Percentiles rank a stretch among this genome's conserved stretches.
These are phyloP conservation scores for Astragalus glycyphyllos DNA, from an alignment of 306 rosid genomes.

Conservation along the genomic window DNA sequence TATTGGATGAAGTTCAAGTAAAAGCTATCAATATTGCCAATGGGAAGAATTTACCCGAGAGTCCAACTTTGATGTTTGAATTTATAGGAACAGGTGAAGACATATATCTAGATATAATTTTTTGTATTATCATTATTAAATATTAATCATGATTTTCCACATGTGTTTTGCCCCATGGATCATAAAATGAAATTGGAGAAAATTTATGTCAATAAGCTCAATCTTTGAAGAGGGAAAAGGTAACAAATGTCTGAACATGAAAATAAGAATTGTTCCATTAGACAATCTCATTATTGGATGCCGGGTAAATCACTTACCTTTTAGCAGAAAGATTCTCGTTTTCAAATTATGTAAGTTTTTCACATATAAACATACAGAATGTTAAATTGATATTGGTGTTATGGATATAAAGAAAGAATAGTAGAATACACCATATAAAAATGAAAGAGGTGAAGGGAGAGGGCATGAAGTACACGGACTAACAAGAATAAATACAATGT, in stretches of 20 bases:
- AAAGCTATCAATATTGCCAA: slow-evolving; percentile 90
- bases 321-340: slow-evolving; percentile 1
- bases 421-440: background rate
- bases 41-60: slow-evolving; percentile 80
- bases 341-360: slow-evolving; percentile 26
- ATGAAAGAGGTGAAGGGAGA: background rate
- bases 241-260: slow-evolving; percentile 1
- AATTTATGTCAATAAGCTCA: slow-evolving; percentile 23
- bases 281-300: slow-evolving; percentile 9
- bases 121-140: background rate
- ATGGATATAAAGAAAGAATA: slow-evolving; percentile 23
- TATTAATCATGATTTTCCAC: slow-evolving; percentile 23
- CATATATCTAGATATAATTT: background rate
- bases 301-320: background rate
- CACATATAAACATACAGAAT: slow-evolving; percentile 8
- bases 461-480: background rate
- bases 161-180: slow-evolving; percentile 27
- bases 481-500: background rate
- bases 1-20: slow-evolving; percentile 92
- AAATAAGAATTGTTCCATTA: slow-evolving; percentile 13
- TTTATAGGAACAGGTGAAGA: slow-evolving; percentile 86
- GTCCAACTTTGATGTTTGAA: slow-evolving; percentile 92
- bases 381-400: background rate
- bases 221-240: background rate
- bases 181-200: slow-evolving; percentile 19